A percentile compares a stretch with the other conserved stretches of the same genome.
Conservation (phyloP, 2,329 filamentous ascomycete species). For the Epichloe uncinata region DNA sequence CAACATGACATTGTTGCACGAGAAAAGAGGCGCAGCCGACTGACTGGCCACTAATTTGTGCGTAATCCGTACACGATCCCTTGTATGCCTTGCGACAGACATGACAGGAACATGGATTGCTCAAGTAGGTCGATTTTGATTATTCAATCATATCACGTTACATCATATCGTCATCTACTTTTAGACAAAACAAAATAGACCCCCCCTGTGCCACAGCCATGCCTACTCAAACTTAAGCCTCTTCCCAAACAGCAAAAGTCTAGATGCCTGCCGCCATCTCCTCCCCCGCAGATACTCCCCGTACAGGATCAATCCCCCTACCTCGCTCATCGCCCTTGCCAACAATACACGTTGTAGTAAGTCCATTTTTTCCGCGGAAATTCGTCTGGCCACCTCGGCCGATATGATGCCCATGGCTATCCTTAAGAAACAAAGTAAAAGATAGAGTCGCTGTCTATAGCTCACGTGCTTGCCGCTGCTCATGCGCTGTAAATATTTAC, state of each 20-base stretch:
- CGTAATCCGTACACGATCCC: too few species aligned
- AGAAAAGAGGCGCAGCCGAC: too few species aligned
- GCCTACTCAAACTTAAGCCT: not conserved
- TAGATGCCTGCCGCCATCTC: not conserved
- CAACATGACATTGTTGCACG: too few species aligned
- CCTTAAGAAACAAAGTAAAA: not conserved
- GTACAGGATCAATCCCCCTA: not conserved
- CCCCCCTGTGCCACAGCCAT: too few species aligned
- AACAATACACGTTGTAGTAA: not conserved
- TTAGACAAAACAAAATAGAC: too few species aligned
- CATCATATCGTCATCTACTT: conserved; percentile 4
- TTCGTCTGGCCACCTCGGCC: not conserved
- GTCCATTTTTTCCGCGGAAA: not conserved
- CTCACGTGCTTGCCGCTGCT: not conserved
- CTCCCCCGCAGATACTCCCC: not conserved
- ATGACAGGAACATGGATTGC: not conserved
- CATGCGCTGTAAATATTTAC: not conserved
- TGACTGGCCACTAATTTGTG: too few species aligned
- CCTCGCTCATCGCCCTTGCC: not conserved
- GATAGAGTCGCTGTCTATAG: not conserved
- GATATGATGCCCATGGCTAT: not conserved
- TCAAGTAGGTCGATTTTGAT: not conserved
- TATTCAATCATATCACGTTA: conserved; percentile 1
- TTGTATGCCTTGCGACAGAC: too few species aligned
- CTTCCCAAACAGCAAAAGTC: not conserved